A percentile compares a stretch with the other conserved stretches of the same genome.
Evolutionary conservation across 2,329 filamentous ascomycete species (phyloP).

Genomic region (Xylariaceae sp.): DNA sequence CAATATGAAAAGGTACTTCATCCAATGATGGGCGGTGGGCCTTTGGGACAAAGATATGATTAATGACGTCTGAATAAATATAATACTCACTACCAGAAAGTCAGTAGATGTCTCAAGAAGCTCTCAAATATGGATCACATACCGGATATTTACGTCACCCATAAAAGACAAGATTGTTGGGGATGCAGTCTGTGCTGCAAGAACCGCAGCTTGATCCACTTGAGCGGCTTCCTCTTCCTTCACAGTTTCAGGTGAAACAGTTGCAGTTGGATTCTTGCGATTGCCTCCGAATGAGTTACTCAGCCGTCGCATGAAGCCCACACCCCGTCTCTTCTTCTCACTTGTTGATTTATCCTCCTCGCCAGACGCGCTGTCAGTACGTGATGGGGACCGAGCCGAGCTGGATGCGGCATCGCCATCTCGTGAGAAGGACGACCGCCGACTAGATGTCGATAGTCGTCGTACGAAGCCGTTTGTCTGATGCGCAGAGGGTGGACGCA

Average conservation of each 20-base stretch:
- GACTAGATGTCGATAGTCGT: conserved; percentile 65
- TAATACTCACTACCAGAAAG: too few relatives aligned
- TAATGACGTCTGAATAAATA: too few relatives aligned
- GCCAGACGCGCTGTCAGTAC: conserved; percentile 45
- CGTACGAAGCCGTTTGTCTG: conserved; percentile 42
- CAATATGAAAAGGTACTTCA: too few relatives aligned
- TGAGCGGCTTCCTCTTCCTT: conserved; percentile 46
- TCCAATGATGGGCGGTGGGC: too few relatives aligned
- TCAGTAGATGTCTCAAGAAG: too few relatives aligned
- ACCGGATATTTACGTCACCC: conserved; percentile 83
- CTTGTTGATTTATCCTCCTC: conserved; percentile 44
- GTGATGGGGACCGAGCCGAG: conserved; percentile 39
- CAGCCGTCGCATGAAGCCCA: conserved; percentile 58
- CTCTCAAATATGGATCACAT: too few relatives aligned
- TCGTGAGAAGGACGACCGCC: conserved; percentile 50
- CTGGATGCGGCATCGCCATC: conserved; percentile 35
- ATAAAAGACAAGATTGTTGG: conserved; percentile 61
- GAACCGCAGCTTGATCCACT: conserved; percentile 26
- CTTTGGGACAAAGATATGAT: too few relatives aligned
- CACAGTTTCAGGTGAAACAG: conserved; percentile 48
- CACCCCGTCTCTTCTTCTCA: conserved; percentile 50
- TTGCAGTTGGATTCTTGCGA: conserved; percentile 45
- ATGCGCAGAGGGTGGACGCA: conserved; percentile 48
- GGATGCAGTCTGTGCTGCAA: conserved; percentile 26
- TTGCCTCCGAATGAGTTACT: conserved; percentile 51